phyloP scores from a whole-genome alignment of 2,329 filamentous ascomycete species.

The Xylaria polymorpha region DNA sequence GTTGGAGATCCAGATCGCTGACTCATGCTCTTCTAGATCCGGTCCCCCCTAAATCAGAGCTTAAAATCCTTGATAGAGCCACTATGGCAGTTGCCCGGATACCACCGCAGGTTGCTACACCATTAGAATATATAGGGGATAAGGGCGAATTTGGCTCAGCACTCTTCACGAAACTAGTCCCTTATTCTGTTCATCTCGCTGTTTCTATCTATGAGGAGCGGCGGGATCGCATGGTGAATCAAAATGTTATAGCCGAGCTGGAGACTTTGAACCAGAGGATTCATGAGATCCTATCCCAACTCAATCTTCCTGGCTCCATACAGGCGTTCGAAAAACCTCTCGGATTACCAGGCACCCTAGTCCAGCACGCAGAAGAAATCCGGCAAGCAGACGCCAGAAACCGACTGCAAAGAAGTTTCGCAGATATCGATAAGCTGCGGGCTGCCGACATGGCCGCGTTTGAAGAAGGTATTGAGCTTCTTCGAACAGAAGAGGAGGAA shows the following conservation, averaged over 20 bases:
- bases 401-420: slow-evolving; percentile 80
- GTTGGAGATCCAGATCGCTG: not conserved
- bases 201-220: slow-evolving; percentile 95
- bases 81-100: slow-evolving; percentile 86
- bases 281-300: slow-evolving; percentile 80
- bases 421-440: slow-evolving; percentile 91
- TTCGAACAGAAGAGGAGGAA: slow-evolving; percentile 84
- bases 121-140: slow-evolving; percentile 82
- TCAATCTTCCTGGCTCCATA: slow-evolving; percentile 90
- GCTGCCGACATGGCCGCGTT: slow-evolving; percentile 81
- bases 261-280: slow-evolving; percentile 83
- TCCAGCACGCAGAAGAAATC: slow-evolving; percentile 93
- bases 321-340: slow-evolving; percentile 96
- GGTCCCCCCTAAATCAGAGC: slow-evolving; percentile 87
- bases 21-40: slow-evolving; percentile 63
- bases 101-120: slow-evolving; percentile 84
- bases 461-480: slow-evolving; percentile 81
- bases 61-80: slow-evolving; percentile 85
- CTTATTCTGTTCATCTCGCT: slow-evolving; percentile 94
- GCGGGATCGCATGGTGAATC: slow-evolving; percentile 88
- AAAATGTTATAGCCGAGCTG: slow-evolving; percentile 85
- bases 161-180: slow-evolving; percentile 90
- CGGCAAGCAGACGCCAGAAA: slow-evolving; percentile 88
- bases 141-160: slow-evolving; percentile 83
- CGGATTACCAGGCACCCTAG: slow-evolving; percentile 83